phyloP scores from a whole-genome alignment of 176 grass and related monocot genomes.

The Dendrocalamus sinicus region DNA sequence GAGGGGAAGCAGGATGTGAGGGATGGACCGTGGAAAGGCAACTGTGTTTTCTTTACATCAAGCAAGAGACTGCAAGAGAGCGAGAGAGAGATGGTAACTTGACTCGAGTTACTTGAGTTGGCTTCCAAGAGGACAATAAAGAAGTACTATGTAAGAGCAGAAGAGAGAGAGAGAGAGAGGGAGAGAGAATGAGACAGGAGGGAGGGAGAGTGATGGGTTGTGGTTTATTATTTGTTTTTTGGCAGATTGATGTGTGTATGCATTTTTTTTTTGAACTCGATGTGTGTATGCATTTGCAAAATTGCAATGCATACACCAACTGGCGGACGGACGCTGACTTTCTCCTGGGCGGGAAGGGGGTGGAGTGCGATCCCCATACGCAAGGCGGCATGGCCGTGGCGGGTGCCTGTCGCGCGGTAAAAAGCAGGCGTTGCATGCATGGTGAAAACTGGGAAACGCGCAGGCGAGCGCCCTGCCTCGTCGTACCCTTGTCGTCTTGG shows the following conservation, averaged over 20 bases:
- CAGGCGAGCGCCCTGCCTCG: not conserved
- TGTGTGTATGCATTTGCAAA: not conserved
- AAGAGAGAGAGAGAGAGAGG: not conserved
- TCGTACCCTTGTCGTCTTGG: slow-evolving; percentile 21
- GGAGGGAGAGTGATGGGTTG: slow-evolving; percentile 8
- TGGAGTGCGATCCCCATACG: slow-evolving; percentile 62
- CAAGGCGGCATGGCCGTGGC: slow-evolving; percentile 63
- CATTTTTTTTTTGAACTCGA: too few species aligned
- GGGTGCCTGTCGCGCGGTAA: slow-evolving; percentile 52
- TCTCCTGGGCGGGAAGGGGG: slow-evolving; percentile 21
- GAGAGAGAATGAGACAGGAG: not conserved
- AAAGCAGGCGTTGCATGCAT: slow-evolving; percentile 17
- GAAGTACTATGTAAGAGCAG: slow-evolving; percentile 48
- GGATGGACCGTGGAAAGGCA: slow-evolving; percentile 45
- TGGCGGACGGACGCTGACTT: slow-evolving; percentile 57
- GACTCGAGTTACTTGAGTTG: slow-evolving; percentile 53
- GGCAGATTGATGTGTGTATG: slow-evolving; percentile 2
- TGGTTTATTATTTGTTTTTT: slow-evolving; percentile 24
- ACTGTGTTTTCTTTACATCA: slow-evolving; percentile 55
- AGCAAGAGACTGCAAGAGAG: slow-evolving; percentile 42
- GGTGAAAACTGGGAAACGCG: slow-evolving; percentile 42
- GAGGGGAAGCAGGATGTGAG: slow-evolving; percentile 68
- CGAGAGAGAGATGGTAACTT: slow-evolving; percentile 2
- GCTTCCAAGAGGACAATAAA: slow-evolving; percentile 68
- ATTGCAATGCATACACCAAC: not conserved